Conservation (phyloP, 2,329 filamentous ascomycete genomes). For the Cadophora luteo-olivacea region DNA sequence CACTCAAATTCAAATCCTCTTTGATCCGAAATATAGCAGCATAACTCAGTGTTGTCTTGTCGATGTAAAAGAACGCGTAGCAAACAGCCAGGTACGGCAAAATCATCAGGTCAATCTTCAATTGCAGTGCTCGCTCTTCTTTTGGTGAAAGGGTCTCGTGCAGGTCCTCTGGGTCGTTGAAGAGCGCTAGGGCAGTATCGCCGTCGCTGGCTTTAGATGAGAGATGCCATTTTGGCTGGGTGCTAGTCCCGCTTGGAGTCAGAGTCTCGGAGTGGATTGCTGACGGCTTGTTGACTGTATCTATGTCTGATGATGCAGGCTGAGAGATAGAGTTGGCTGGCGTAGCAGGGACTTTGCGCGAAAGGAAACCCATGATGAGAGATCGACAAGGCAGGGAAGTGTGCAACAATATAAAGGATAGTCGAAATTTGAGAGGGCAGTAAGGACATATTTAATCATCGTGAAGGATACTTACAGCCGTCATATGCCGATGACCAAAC, state of each 20-base stretch:
- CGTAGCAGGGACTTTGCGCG: slow-evolving; percentile 6
- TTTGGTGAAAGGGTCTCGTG: slow-evolving; percentile 52
- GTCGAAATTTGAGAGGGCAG: neutral
- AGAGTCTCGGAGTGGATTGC: slow-evolving; percentile 42
- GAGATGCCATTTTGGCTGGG: slow-evolving; percentile 42
- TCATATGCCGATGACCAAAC: slow-evolving; percentile 3
- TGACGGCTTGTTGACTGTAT: slow-evolving; percentile 38
- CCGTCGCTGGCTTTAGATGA: slow-evolving; percentile 47
- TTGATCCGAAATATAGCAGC: slow-evolving; percentile 64
- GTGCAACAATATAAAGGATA: neutral
- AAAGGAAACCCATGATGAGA: slow-evolving; percentile 17
- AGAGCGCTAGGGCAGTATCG: slow-evolving; percentile 58
- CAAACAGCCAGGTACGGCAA: slow-evolving; percentile 61
- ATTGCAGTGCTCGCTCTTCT: slow-evolving; percentile 46
- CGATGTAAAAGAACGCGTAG: slow-evolving; percentile 53
- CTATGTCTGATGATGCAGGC: slow-evolving; percentile 30
- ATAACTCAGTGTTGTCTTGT: slow-evolving; percentile 57
- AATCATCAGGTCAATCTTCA: slow-evolving; percentile 65
- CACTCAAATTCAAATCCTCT: slow-evolving; percentile 58
- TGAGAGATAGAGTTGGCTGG: neutral
- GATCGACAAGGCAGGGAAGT: neutral
- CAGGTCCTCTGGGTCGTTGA: slow-evolving; percentile 54
- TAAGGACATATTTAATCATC: neutral
- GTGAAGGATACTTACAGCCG: neutral
- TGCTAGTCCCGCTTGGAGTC: slow-evolving; percentile 24